A percentile compares a stretch with the other conserved stretches of the same genome.
Conservation (phyloP, 352 stramenopile genomes). For the Phytopythium kandeliae region DNA sequence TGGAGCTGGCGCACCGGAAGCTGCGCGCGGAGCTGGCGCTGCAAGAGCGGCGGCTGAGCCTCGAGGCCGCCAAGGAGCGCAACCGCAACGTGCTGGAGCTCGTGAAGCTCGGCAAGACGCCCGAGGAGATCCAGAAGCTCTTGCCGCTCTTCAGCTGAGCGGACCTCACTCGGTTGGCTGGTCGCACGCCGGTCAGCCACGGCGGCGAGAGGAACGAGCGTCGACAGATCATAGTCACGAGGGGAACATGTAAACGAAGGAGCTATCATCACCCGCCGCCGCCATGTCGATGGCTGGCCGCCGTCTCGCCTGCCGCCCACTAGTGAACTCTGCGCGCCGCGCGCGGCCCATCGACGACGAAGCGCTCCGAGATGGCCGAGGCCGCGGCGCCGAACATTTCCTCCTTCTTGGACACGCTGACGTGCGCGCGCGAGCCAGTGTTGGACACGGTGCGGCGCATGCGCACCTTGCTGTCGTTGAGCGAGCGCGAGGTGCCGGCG, state of each 20-base stretch:
- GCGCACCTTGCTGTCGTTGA: constrained; percentile 31
- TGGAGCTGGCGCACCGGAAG: constrained; percentile 8
- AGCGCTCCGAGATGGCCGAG: constrained; percentile 71
- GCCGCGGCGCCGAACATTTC: constrained; percentile 78
- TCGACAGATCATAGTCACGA: too few relatives aligned
- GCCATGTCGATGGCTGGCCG: too few relatives aligned
- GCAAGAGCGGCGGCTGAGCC: constrained; percentile 4
- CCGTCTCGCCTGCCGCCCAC: too few relatives aligned
- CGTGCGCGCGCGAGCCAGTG: constrained; percentile 48
- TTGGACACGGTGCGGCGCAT: constrained; percentile 58
- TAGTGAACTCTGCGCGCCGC: constrained; percentile 16
- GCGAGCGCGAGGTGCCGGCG: constrained; percentile 7
- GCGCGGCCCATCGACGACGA: constrained; percentile 44
- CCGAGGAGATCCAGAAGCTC: constrained; percentile 8
- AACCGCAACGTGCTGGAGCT: constrained; percentile 7
- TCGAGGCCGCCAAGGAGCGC: constrained; percentile 8
- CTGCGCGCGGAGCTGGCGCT: constrained; percentile 4
- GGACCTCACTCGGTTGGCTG: too few relatives aligned
- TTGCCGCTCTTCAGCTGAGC: constrained; percentile 6
- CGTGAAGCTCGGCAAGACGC: constrained; percentile 7
- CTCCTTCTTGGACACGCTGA: constrained; percentile 80
- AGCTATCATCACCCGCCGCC: too few relatives aligned
- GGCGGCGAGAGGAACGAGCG: not conserved
- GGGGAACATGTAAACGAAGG: too few relatives aligned
- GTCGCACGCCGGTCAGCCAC: too few relatives aligned